phyloP scores from a whole-genome alignment of 2,329 filamentous ascomycete genomes.

The Alternaria arbusti region DNA sequence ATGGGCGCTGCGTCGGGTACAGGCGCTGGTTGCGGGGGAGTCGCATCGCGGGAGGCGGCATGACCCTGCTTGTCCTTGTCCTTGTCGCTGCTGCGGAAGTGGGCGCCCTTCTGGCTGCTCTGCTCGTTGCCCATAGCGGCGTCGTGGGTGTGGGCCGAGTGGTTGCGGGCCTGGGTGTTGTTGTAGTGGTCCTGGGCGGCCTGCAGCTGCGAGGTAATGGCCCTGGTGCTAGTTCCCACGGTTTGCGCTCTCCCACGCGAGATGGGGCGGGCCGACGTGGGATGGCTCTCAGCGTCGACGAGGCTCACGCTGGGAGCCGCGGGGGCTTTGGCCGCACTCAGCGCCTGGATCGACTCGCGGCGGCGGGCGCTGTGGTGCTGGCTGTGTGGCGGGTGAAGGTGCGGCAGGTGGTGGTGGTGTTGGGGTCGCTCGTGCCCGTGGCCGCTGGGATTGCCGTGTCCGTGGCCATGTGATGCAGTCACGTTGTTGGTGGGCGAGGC shows the following conservation, averaged over 20 bases:
- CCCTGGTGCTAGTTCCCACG: constrained; percentile 23
- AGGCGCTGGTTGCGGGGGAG: background rate
- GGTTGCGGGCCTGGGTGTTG: constrained; percentile 9
- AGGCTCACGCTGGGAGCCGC: constrained; percentile 48
- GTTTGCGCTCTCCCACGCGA: constrained; percentile 40
- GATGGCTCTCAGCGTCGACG: constrained; percentile 44
- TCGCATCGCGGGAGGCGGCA: constrained; percentile 8
- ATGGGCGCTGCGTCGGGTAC: constrained; percentile 40
- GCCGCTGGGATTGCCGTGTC: background rate
- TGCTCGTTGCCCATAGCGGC: constrained; percentile 51
- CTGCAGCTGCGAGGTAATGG: constrained; percentile 38
- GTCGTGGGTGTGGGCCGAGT: background rate
- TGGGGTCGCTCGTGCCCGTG: constrained; percentile 10
- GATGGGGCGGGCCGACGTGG: constrained; percentile 31
- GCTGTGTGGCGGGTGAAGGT: constrained; percentile 22
- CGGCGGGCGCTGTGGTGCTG: constrained; percentile 39
- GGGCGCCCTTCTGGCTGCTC: constrained; percentile 38
- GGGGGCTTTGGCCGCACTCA: constrained; percentile 45
- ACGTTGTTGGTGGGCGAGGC: constrained; percentile 30
- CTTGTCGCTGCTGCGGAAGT: constrained; percentile 5
- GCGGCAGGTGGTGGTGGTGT: constrained; percentile 13
- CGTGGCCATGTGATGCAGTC: constrained; percentile 29
- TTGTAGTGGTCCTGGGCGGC: constrained; percentile 38
- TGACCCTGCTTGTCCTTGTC: constrained; percentile 12
- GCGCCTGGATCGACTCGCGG: constrained; percentile 50